phyloP scores from a whole-genome alignment of 2,329 filamentous ascomycete species.

The Dactylella cylindrospora region DNA sequence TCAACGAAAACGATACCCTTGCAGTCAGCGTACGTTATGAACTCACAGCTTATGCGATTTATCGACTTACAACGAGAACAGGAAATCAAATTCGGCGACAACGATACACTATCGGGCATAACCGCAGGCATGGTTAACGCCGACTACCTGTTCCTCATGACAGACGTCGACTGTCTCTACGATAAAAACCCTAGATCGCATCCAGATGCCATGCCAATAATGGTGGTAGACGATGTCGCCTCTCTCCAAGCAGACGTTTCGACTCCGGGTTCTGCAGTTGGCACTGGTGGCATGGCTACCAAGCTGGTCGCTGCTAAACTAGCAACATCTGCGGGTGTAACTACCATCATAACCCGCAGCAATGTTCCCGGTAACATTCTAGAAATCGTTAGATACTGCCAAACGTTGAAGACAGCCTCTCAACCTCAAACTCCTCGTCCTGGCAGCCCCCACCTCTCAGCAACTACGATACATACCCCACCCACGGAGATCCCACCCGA shows the following conservation, averaged over 20 bases:
- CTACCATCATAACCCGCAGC: slow-evolving; percentile 89
- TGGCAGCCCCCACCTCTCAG: slow-evolving; percentile 38
- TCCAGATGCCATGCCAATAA: slow-evolving; percentile 82
- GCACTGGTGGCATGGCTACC: slow-evolving; percentile 95
- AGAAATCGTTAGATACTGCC: slow-evolving; percentile 79
- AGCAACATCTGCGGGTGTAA: slow-evolving; percentile 91
- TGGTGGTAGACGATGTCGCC: slow-evolving; percentile 86
- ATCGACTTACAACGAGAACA: slow-evolving; percentile 14
- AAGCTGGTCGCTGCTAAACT: slow-evolving; percentile 93
- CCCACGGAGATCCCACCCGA: not conserved
- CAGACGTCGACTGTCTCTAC: slow-evolving; percentile 95
- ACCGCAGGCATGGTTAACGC: slow-evolving; percentile 97
- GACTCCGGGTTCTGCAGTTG: slow-evolving; percentile 80
- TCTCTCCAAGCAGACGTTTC: slow-evolving; percentile 84
- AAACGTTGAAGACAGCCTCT: slow-evolving; percentile 59
- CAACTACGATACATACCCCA: slow-evolving; percentile 43
- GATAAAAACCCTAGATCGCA: slow-evolving; percentile 88
- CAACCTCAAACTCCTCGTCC: slow-evolving; percentile 43
- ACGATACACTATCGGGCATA: slow-evolving; percentile 94
- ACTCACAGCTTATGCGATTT: not conserved
- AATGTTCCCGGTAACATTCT: slow-evolving; percentile 91
- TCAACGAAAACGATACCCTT: slow-evolving; percentile 97
- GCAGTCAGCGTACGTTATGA: slow-evolving; percentile 67
- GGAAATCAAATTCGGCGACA: slow-evolving; percentile 99
- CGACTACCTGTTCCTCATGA: slow-evolving; percentile 97